Base-by-base conservation (phyloP, 805 yeast species). In the Teunomyces lycoperdinae region DNA sequence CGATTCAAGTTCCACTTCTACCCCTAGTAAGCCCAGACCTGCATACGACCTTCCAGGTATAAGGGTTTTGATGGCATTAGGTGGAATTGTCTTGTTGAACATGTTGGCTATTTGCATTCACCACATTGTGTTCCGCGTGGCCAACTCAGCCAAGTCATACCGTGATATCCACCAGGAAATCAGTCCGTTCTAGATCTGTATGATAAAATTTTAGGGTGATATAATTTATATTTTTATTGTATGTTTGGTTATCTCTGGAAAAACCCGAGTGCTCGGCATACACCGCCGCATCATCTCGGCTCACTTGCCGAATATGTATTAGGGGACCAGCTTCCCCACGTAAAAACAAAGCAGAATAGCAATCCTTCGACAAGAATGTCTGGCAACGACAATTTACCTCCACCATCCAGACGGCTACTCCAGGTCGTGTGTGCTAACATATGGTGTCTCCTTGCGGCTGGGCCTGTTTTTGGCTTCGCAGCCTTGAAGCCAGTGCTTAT, bases 381-480 rank as follows among this genome's bases (percentile, higher is more conserved):
- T 14, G 31, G 32, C 20, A 24, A 27, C 32, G 32, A 33, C 5
- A 26, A 17, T 9, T 43, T 49, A n/a, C 52, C 52, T 2, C 41
- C 52, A 7, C 38, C 44, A 7, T 35, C 54, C 13, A 44, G 28
- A 9, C 50, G 57, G 7, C 11, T 51, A 5, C 47, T 59, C 16
- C 84, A 79, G 59, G 73, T 77, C 39, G 60, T 57, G 11, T 73
- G 81, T 64, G 82, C 84, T 16, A 77, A 78, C 16, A 49, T 68
- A 13, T 79, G 83, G 83, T 78, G 83, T 55, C 62, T 79, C 7
- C 61, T 79, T 26, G 76, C 82, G 4, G 83, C 81, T 3, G 84
- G 84, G 4, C 81, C 83, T 2, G 76, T 79, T 31, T 79, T 79
- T 58, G 84, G 84, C 5, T 79, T 79, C 65, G 84, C 84, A 5